Evolutionary conservation across 208 protist genomes (phyloP).

Genomic region (Acanthamoeba triangularis): DNA sequence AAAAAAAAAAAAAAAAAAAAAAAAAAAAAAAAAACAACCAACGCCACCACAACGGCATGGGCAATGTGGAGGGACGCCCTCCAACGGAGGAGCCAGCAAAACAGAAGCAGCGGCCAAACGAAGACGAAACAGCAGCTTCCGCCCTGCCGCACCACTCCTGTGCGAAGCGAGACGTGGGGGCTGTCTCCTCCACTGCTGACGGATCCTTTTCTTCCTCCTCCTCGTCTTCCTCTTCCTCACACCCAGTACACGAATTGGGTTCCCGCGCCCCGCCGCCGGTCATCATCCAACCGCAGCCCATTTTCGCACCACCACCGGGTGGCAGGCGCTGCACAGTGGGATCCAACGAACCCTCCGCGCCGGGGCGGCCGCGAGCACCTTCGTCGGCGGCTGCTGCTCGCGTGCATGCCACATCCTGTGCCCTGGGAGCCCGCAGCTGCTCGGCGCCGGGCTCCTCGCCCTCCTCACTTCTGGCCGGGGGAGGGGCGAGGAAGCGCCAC

Average conservation of each 20-base stretch:
- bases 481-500: not conserved
- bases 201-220: too few species aligned
- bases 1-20: not conserved
- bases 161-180: too few species aligned
- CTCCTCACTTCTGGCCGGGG: not conserved
- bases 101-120: too few species aligned
- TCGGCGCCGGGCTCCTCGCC: not conserved
- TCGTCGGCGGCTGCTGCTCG: not conserved
- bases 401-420: too few species aligned
- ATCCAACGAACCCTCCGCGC: not conserved
- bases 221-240: too few species aligned
- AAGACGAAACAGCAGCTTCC: too few species aligned
- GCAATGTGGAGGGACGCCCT: not conserved
- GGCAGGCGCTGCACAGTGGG: not conserved
- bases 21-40: not conserved
- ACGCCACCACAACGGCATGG: too few species aligned
- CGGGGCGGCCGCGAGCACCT: not conserved
- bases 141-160: too few species aligned
- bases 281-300: not conserved
- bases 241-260: too few species aligned
- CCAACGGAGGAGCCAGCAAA: not conserved
- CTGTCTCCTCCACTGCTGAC: too few species aligned
- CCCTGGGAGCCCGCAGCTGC: too few species aligned
- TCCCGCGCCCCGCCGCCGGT: too few species aligned
- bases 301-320: not conserved